Evolutionary conservation across 2,329 filamentous ascomycete genomes (phyloP).

Genomic region (Hypoxylon sp.): DNA sequence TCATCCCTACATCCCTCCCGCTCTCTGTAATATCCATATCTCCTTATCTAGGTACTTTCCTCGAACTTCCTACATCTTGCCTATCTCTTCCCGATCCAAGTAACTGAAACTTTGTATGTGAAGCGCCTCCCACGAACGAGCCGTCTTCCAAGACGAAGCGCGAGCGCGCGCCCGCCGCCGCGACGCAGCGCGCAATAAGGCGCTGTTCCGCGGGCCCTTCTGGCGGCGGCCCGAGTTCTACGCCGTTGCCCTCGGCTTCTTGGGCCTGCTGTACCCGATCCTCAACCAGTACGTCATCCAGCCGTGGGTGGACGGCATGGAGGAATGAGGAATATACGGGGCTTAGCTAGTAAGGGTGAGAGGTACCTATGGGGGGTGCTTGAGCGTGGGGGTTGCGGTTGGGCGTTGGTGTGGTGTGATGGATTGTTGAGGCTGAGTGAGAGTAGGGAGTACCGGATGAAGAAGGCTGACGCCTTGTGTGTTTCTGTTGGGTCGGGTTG

Average conservation of each 20-base stretch:
- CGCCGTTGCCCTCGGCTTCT: conserved; percentile 34
- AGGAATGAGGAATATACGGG: background rate
- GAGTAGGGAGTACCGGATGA: too few relatives aligned
- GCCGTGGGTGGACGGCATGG: conserved; percentile 10
- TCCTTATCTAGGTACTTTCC: conserved; percentile 3
- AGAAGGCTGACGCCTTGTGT: too few relatives aligned
- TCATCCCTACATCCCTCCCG: background rate
- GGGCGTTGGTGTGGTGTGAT: background rate
- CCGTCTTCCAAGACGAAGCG: conserved; percentile 43
- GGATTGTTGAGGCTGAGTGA: background rate
- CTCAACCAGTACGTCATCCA: conserved; percentile 37
- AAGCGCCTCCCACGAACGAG: conserved; percentile 44
- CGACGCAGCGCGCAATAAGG: conserved; percentile 38
- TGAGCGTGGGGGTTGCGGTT: background rate
- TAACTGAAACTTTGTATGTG: background rate
- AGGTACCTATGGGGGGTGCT: background rate
- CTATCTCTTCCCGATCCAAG: background rate
- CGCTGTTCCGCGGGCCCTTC: conserved; percentile 33
- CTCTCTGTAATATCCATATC: background rate
- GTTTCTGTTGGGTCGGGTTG: too few relatives aligned
- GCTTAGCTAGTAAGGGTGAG: background rate
- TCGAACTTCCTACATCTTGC: background rate
- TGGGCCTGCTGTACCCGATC: conserved; percentile 38
- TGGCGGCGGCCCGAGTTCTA: conserved; percentile 40
- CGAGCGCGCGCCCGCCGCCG: conserved; percentile 36